Conservation (phyloP, 192 early-diverging fungal genomes). For the Obelidium mucronatum region DNA sequence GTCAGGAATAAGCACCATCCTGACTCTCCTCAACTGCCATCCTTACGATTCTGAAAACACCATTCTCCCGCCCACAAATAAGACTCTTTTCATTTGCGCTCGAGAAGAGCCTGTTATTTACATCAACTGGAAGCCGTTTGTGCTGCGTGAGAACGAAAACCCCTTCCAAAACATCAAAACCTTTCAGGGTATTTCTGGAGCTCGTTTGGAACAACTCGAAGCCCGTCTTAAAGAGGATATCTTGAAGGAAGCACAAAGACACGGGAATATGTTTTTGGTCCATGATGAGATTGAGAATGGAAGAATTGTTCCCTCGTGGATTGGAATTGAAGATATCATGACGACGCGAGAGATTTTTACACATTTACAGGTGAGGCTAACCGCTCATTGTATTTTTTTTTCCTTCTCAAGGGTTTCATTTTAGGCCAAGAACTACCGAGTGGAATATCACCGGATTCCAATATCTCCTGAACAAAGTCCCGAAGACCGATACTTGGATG, state of each 20-base stretch:
- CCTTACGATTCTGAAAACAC: constrained; percentile 27
- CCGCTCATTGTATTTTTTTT: no score
- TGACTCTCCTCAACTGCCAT: constrained; percentile 61
- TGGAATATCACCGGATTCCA: constrained; percentile 67
- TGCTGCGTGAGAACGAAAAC: constrained; percentile 60
- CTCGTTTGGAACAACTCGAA: constrained; percentile 67
- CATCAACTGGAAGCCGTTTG: constrained; percentile 67
- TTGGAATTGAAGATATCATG: constrained; percentile 60
- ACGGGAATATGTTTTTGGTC: constrained; percentile 63
- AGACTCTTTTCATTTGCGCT: constrained; percentile 47
- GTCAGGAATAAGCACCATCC: constrained; percentile 61
- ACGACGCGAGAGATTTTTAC: constrained; percentile 68
- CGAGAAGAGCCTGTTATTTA: constrained; percentile 63
- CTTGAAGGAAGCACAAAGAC: constrained; percentile 49
- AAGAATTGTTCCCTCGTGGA: constrained; percentile 63
- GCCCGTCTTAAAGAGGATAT: constrained; percentile 67
- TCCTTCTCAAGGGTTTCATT: no score
- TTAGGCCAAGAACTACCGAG: constrained; percentile 48
- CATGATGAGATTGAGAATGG: constrained; percentile 65
- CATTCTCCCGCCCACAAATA: background rate
- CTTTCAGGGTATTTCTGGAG: constrained; percentile 59
- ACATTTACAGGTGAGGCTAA: no score
- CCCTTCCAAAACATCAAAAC: constrained; percentile 63
- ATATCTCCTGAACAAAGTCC: constrained; percentile 67
- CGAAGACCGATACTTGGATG: constrained; percentile 67